Percentiles rank a stretch among this genome's conserved stretches.
phyloP scores from a whole-genome alignment of 371 early-diverging fungal species.

The Lichtheimia ramosa region DNA sequence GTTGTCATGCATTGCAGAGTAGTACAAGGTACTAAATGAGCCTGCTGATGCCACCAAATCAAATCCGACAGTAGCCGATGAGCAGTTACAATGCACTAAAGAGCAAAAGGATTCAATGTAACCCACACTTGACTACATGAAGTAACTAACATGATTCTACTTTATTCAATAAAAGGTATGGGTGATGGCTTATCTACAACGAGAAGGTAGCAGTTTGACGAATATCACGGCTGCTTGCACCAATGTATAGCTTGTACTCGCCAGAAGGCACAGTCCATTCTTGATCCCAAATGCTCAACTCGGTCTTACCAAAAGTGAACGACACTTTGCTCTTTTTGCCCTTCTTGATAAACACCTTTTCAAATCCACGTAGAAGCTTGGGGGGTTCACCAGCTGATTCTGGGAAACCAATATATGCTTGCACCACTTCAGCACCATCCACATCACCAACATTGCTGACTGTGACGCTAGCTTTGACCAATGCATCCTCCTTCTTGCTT shows the following conservation, averaged over 20 bases:
- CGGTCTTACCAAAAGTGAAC: conserved; percentile 20
- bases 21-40: too few relatives aligned
- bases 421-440: conserved; percentile 53
- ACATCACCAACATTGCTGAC: conserved; percentile 43
- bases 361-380: conserved; percentile 48
- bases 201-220: conserved; percentile 5
- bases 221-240: conserved; percentile 47
- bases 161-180: too few relatives aligned
- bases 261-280: conserved; percentile 38
- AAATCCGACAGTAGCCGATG: too few relatives aligned
- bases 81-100: too few relatives aligned
- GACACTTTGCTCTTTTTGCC: conserved; percentile 21
- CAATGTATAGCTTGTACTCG: conserved; percentile 31
- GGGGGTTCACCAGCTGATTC: conserved; percentile 34
- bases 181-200: neutral
- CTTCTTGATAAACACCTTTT: conserved; percentile 28
- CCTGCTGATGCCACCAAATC: too few relatives aligned
- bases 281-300: conserved; percentile 42
- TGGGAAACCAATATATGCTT: conserved; percentile 49
- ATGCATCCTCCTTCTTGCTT: neutral
- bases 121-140: too few relatives aligned
- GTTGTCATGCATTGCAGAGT: too few relatives aligned
- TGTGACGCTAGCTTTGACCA: conserved; percentile 16
- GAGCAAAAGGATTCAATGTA: too few relatives aligned
- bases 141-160: too few relatives aligned